These are phyloP conservation scores for Ceratocystis papillata DNA, from an alignment of 2,329 filamentous ascomycete species.

Conservation along the genomic window DNA sequence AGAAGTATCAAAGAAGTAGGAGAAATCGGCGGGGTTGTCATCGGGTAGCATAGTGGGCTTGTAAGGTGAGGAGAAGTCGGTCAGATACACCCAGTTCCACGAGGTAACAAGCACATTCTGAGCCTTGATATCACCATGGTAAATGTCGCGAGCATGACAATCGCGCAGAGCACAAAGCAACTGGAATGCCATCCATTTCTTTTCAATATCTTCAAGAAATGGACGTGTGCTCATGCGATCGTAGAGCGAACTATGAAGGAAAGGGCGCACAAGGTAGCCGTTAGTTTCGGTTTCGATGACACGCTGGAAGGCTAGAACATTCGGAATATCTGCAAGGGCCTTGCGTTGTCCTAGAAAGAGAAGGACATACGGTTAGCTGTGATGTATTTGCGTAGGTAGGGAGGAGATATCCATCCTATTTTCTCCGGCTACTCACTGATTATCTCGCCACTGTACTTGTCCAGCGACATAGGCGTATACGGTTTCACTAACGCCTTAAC, in stretches of 20 bases:
- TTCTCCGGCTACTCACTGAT: constrained; percentile 44
- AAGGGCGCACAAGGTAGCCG: constrained; percentile 88
- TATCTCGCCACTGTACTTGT: constrained; percentile 66
- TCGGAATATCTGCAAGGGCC: constrained; percentile 70
- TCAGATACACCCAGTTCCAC: constrained; percentile 97
- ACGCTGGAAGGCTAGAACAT: constrained; percentile 80
- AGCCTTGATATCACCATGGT: constrained; percentile 97
- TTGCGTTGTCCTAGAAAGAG: constrained; percentile 58
- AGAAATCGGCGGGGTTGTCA: constrained; percentile 94
- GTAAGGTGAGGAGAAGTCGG: constrained; percentile 94
- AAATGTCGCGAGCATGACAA: constrained; percentile 78
- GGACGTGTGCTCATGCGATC: constrained; percentile 93
- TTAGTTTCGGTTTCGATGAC: constrained; percentile 85
- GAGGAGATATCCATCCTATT: no score
- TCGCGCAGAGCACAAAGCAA: constrained; percentile 84
- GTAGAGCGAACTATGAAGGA: constrained; percentile 91
- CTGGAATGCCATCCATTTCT: constrained; percentile 97
- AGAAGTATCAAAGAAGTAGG: constrained; percentile 93
- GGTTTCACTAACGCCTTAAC: constrained; percentile 94
- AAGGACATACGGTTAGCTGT: no score
- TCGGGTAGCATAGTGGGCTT: constrained; percentile 90
- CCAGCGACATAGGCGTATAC: constrained; percentile 68
- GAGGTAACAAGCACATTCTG: constrained; percentile 95
- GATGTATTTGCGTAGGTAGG: no score
- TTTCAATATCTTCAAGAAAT: constrained; percentile 94